These are phyloP conservation scores for Phytopythium litorale DNA, from an alignment of 352 stramenopile genomes.

Conservation along the genomic window DNA sequence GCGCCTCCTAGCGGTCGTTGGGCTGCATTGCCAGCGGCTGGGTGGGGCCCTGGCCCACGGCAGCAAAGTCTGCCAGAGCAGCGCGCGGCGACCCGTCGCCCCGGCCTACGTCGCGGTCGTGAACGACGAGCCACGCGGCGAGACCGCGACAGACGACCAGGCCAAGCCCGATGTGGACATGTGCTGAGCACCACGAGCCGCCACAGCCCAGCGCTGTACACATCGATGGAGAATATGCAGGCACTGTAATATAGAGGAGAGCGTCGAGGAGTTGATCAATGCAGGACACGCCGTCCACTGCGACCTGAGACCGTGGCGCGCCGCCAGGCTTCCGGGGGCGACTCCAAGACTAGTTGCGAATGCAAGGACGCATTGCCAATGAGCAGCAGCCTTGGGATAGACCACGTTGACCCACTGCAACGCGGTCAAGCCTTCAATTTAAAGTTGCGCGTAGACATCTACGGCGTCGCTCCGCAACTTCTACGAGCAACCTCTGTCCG, in stretches of 20 bases:
- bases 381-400: too few species aligned
- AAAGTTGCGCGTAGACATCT: neutral
- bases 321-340: too few species aligned
- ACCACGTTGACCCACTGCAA: too few species aligned
- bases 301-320: too few species aligned
- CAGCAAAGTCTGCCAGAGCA: neutral
- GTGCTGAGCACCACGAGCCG: neutral
- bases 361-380: too few species aligned
- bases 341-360: too few species aligned
- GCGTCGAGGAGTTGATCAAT: too few species aligned
- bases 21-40: slow-evolving; percentile 2
- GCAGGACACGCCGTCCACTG: too few species aligned
- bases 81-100: neutral
- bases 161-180: neutral
- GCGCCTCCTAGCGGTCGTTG: neutral
- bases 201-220: neutral
- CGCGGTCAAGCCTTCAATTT: neutral
- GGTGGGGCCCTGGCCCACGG: neutral
- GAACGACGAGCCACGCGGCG: neutral
- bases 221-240: neutral
- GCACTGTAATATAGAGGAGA: neutral
- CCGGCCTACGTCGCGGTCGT: neutral
- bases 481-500: neutral
- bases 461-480: neutral
- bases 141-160: neutral